Percentiles rank a stretch among this genome's conserved stretches.
Conservation (phyloP, 192 early-diverging fungal species). For the Fimicolochytrium jonesii region DNA sequence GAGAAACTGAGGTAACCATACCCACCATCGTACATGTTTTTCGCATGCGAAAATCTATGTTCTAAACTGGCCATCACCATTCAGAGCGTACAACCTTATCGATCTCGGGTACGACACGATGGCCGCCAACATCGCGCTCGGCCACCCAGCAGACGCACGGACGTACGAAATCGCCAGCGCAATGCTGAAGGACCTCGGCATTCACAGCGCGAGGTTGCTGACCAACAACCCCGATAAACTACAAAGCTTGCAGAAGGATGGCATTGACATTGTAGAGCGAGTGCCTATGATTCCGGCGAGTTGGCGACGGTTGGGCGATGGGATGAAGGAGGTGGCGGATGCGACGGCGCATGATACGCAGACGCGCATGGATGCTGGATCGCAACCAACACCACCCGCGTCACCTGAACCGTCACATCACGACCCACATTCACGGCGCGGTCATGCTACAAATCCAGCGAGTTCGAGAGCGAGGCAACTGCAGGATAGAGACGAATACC, state of each 20-base stretch:
- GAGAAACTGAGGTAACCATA: constrained; percentile 80
- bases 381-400: not conserved
- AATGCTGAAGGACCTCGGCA: constrained; percentile 79
- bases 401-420: too few species aligned
- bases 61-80: not conserved
- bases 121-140: constrained; percentile 81
- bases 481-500: constrained; percentile 73
- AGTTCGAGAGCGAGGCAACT: not conserved
- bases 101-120: constrained; percentile 94
- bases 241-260: constrained; percentile 63
- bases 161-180: constrained; percentile 83
- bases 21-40: not conserved
- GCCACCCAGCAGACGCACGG: constrained; percentile 92
- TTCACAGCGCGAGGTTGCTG: constrained; percentile 70
- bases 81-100: constrained; percentile 93
- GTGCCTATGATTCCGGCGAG: constrained; percentile 87
- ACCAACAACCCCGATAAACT: constrained; percentile 98
- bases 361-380: not conserved
- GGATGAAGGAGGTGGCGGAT: not conserved
- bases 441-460: not conserved
- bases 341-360: not conserved
- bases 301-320: constrained; percentile 50
- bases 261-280: constrained; percentile 74
- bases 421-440: too few species aligned
- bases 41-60: too few species aligned